Base-by-base conservation (phyloP, 129 eudicot species). In the Artemisia argyi region DNA sequence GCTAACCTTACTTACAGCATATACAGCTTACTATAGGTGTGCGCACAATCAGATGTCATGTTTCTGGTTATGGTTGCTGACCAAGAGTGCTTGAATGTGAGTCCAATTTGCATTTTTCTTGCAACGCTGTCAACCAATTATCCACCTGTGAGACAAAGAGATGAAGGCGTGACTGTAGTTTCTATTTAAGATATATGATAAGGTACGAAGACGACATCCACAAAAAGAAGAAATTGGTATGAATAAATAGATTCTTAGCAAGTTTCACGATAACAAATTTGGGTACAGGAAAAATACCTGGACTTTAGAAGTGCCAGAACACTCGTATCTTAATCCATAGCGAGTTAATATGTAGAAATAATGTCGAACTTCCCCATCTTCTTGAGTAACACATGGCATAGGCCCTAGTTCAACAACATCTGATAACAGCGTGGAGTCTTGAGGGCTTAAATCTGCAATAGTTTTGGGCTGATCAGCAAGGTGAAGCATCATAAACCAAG, bases 361-460 rank as follows among this genome's bases (percentile, higher is more conserved):
- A 53, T 89, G 69, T 69, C 86, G 84, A 69, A 78, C 80, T 81
- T 89, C 96, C 19, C 84, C 95, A 24, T 89, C 84, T 73, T 89
- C 90, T 76, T 83, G 75, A 61, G 83, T 73, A 17, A 82, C 50
- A 57, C 82, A 26, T 57, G 98, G 98, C 73, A 89, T 85, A 2
- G 83, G 76, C 52, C 92, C 96, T 30, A 89, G 89, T 85, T 89
- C 98, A 76, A 83, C 85, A 55, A 93, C 65, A 81, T 92, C 98
- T 61, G 98, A 78, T 24, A 92, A 73, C 42, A 89, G 78, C 15
- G 96, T 87, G 55, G 98, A 87, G 76, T 92, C 98, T 65, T 83
- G 96, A 48, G 98, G 98, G 69, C 96, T 89, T 83, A 92, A 76
- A 83, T 92, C 98, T 92, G 89, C 84, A 81, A 68, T 18, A 77